These are phyloP conservation scores for Edaphochlamys debaryana DNA, from an alignment of 139 green algal genomes.

Conservation along the genomic window DNA sequence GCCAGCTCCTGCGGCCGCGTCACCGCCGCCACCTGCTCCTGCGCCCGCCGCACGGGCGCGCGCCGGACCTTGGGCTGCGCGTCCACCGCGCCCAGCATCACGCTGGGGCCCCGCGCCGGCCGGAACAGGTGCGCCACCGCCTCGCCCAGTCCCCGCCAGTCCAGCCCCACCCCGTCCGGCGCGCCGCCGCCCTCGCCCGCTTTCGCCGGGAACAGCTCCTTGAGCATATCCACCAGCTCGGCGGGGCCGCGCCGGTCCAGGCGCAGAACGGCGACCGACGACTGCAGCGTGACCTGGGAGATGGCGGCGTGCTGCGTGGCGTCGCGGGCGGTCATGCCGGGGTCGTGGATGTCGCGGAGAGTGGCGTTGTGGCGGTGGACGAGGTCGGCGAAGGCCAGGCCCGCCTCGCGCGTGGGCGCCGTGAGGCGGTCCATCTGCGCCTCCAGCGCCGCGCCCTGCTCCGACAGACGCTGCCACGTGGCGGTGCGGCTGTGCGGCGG, in stretches of 20 bases:
- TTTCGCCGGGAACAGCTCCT: background rate
- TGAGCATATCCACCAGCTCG: background rate
- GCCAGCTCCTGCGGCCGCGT: background rate
- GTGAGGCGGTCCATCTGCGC: background rate
- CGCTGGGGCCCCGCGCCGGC: background rate
- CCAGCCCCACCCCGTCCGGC: background rate
- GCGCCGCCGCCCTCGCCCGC: background rate
- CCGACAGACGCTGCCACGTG: background rate
- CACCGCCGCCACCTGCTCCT: background rate
- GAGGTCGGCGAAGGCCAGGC: background rate
- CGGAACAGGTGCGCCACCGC: background rate
- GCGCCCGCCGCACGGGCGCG: slow-evolving; percentile 5
- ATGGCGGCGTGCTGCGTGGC: background rate
- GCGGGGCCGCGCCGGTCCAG: background rate
- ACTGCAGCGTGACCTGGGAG: background rate
- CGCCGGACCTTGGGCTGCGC: background rate
- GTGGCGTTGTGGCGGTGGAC: background rate
- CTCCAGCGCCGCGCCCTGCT: background rate
- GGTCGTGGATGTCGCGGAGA: background rate
- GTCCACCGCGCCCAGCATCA: slow-evolving; percentile 8
- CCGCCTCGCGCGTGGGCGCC: background rate
- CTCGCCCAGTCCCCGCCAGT: background rate
- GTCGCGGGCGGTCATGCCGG: slow-evolving; percentile 5
- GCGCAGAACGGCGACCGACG: background rate
- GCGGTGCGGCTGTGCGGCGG: background rate